Conservation (phyloP, 2,329 filamentous ascomycete species). For the Acephala macrosclerotiorum region DNA sequence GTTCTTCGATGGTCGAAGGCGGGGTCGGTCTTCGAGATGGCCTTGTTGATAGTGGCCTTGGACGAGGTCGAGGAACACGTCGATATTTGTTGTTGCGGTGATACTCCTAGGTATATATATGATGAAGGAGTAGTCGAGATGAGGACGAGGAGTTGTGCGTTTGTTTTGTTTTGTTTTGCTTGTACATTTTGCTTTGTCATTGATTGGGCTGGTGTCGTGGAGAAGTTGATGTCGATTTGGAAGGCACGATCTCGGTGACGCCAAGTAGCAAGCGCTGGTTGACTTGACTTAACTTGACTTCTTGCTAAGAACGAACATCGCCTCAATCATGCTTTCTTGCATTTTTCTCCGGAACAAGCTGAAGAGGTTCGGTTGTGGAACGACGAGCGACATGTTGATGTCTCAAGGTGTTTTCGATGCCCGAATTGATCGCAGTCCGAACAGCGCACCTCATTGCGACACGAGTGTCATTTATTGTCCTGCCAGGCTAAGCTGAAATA, state of each 20-base stretch:
- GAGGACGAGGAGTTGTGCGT: neutral
- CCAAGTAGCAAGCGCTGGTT: neutral
- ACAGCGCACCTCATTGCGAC: neutral
- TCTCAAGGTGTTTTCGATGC: neutral
- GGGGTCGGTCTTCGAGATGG: conserved; percentile 9
- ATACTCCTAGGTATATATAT: neutral
- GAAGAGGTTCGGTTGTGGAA: neutral
- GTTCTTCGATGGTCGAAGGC: neutral
- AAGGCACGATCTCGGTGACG: conserved; percentile 4
- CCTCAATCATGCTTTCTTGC: neutral
- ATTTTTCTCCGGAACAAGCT: neutral
- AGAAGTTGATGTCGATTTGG: conserved; percentile 1
- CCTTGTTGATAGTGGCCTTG: conserved; percentile 8
- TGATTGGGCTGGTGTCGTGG: neutral
- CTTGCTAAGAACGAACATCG: neutral
- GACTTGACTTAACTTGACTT: neutral
- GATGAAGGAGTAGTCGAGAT: neutral
- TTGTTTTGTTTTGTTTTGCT: neutral
- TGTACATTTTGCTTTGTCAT: neutral
- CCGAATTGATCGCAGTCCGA: neutral
- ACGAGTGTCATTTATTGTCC: neutral
- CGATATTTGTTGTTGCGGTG: neutral
- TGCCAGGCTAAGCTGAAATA: neutral
- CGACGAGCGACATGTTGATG: neutral
- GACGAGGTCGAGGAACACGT: conserved; percentile 1